Evolutionary conservation across 768 basidiomycete genomes (phyloP).

Genomic region (Tephrocybe sp.): DNA sequence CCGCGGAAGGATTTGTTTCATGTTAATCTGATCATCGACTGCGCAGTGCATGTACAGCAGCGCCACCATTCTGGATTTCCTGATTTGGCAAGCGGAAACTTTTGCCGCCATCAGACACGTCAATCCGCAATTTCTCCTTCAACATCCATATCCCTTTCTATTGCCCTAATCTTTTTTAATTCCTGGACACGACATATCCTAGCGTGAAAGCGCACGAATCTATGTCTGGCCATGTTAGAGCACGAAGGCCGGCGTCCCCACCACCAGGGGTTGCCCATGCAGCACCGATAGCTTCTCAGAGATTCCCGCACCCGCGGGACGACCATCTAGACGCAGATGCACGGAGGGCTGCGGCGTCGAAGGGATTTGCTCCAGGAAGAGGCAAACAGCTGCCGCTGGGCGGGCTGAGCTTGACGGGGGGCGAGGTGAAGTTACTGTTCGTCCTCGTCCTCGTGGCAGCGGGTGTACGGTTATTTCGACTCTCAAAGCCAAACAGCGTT

Average conservation of each 20-base stretch:
- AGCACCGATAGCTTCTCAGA: conserved; percentile 38
- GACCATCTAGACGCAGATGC: conserved; percentile 75
- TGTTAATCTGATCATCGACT: no score
- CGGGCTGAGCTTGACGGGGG: conserved; percentile 61
- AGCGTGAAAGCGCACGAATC: conserved; percentile 12
- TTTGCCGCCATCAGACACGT: conserved; percentile 16
- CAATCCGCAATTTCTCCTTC: conserved; percentile 14
- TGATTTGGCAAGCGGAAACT: background rate
- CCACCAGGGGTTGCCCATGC: conserved; percentile 43
- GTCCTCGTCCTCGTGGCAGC: conserved; percentile 66
- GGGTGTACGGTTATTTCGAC: conserved; percentile 80
- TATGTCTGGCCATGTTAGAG: conserved; percentile 58
- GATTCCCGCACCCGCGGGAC: conserved; percentile 64
- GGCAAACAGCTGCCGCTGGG: conserved; percentile 48
- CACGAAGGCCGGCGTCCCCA: conserved; percentile 67
- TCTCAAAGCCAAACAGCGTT: conserved; percentile 86
- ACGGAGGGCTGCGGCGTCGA: conserved; percentile 66
- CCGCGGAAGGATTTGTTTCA: no score
- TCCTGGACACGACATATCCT: conserved; percentile 6
- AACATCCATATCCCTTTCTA: conserved; percentile 2
- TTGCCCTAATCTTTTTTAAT: conserved; percentile 6
- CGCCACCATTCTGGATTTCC: background rate
- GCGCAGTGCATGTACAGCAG: background rate
- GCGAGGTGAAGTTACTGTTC: conserved; percentile 75
- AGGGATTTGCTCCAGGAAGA: conserved; percentile 54